A percentile compares a stretch with the other conserved stretches of the same genome.
phyloP scores from a whole-genome alignment of 1,284 basidiomycete species.

The Ceratobasidium sp. region DNA sequence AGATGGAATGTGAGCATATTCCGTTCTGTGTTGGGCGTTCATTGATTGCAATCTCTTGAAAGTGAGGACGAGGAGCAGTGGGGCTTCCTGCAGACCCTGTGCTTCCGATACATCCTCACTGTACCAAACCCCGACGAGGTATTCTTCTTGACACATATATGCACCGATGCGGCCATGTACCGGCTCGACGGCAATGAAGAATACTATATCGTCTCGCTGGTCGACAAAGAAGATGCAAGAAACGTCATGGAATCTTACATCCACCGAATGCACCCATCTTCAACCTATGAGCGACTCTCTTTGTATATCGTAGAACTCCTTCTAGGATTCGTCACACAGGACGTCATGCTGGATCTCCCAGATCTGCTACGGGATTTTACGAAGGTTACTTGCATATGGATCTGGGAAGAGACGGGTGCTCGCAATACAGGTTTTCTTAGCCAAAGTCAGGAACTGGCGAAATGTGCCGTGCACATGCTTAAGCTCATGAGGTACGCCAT shows the following conservation, averaged over 20 bases:
- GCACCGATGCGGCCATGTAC: background rate
- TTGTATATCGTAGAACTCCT: background rate
- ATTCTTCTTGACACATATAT: constrained; percentile 6
- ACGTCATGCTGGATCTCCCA: background rate
- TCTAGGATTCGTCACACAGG: background rate
- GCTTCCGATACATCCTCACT: constrained; percentile 1
- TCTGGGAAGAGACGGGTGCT: background rate
- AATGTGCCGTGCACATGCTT: background rate
- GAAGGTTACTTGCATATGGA: background rate
- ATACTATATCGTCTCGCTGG: background rate
- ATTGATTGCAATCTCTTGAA: background rate
- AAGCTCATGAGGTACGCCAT: background rate
- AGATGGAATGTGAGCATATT: background rate
- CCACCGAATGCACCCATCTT: background rate
- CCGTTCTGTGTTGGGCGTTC: background rate
- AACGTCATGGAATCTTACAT: constrained; percentile 9
- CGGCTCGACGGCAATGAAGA: background rate
- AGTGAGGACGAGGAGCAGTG: constrained; percentile 3
- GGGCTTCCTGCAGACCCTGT: constrained; percentile 1
- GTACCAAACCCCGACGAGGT: background rate
- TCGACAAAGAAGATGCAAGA: constrained; percentile 5
- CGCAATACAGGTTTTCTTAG: background rate
- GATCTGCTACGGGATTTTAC: constrained; percentile 5
- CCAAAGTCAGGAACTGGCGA: background rate
- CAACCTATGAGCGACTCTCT: background rate